Conservation (phyloP, 2,329 filamentous ascomycete genomes). For the Esteya vermicola region DNA sequence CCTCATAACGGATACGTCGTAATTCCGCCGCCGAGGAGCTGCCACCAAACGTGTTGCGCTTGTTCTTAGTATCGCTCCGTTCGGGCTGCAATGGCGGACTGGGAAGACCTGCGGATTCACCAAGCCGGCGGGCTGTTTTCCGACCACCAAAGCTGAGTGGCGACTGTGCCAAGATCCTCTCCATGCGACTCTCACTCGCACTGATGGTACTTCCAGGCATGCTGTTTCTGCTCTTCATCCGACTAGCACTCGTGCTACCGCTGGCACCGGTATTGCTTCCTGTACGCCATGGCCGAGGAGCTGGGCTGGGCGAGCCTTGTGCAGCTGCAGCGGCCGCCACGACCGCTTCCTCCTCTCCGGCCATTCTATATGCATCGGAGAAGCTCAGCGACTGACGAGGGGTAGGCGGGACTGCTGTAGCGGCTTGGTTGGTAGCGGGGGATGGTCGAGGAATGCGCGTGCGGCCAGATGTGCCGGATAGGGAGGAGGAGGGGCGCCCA, state of each 20-base stretch:
- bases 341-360: constrained; percentile 18
- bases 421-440: constrained; percentile 2
- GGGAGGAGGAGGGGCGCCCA: neutral
- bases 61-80: neutral
- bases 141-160: constrained; percentile 13
- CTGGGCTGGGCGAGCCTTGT: constrained; percentile 34
- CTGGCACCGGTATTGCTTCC: constrained; percentile 16
- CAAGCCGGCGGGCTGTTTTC: constrained; percentile 9
- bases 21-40: constrained; percentile 15
- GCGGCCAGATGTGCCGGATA: neutral
- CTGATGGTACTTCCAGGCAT: neutral
- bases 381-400: constrained; percentile 22
- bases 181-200: constrained; percentile 10
- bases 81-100: neutral
- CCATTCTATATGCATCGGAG: constrained; percentile 26
- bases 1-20: constrained; percentile 13
- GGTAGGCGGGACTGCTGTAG: neutral
- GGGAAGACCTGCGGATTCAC: neutral
- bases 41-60: neutral
- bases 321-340: constrained; percentile 14
- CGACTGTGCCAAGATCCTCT: constrained; percentile 11
- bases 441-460: constrained; percentile 18
- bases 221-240: neutral
- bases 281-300: constrained; percentile 29
- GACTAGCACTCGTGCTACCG: neutral